phyloP scores from a whole-genome alignment of 2,329 filamentous ascomycete genomes.

The Fusarium sp. region DNA sequence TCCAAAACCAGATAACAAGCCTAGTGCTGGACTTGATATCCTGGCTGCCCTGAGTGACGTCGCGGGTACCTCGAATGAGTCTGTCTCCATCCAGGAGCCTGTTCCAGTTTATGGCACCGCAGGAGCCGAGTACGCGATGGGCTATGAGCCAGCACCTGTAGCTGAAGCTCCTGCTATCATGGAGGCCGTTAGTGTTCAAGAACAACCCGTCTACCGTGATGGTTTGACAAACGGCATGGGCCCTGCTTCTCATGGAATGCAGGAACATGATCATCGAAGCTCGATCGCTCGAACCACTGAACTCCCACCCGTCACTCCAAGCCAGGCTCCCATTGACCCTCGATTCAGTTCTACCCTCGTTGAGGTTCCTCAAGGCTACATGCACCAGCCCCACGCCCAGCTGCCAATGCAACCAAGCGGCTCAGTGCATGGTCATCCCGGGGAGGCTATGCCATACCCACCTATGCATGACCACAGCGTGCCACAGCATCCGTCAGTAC shows the following conservation, averaged over 20 bases:
- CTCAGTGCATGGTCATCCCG: slow-evolving; percentile 40
- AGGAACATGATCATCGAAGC: slow-evolving; percentile 38
- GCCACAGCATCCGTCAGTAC: slow-evolving; percentile 42
- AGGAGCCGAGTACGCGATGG: slow-evolving; percentile 5
- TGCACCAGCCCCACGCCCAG: slow-evolving; percentile 43
- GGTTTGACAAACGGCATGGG: slow-evolving; percentile 10
- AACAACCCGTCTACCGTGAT: slow-evolving; percentile 27
- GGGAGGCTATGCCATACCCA: slow-evolving; percentile 42
- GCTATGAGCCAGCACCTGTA: slow-evolving; percentile 22
- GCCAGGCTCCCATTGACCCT: slow-evolving; percentile 40
- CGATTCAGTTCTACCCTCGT: slow-evolving; percentile 37
- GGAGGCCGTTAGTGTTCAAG: slow-evolving; percentile 14
- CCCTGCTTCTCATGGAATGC: slow-evolving; percentile 13
- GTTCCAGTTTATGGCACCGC: slow-evolving; percentile 1
- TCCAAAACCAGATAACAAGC: slow-evolving; percentile 41
- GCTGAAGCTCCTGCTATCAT: slow-evolving; percentile 16
- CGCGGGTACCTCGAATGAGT: slow-evolving; percentile 43
- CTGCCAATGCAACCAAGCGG: slow-evolving; percentile 41
- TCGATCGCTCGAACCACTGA: slow-evolving; percentile 43
- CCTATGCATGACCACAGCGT: slow-evolving; percentile 43
- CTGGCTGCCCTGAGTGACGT: slow-evolving; percentile 52
- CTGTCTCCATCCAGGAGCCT: slow-evolving; percentile 16
- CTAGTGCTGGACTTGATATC: slow-evolving; percentile 46
- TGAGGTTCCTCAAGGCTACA: slow-evolving; percentile 44
- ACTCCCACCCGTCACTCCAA: slow-evolving; percentile 32